Base-by-base conservation (phyloP, 148 eudicot genomes). In the Beta vulgaris region DNA sequence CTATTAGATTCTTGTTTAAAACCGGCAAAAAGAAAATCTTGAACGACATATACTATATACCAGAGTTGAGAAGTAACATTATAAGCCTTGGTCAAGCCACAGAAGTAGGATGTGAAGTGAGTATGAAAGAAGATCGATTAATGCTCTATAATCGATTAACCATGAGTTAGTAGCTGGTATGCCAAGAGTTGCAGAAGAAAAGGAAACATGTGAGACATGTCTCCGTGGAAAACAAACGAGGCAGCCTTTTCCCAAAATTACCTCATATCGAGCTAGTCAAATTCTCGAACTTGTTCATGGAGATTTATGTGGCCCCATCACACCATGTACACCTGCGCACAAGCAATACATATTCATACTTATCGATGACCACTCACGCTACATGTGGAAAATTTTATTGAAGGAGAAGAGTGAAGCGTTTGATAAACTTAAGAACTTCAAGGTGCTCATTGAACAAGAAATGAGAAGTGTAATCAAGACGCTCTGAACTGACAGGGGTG, bases 361-460 rank as follows among this genome's bases (percentile, higher is more conserved):
- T 48, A 13, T 48, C 2, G 53, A 48, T 48, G 53, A 48, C 16
- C 18, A 48, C 16, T 48, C 53, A 48, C 16, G 53, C 2, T 48
- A 48, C 16, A 48, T 48, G 53, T 64, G 68, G 68, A 64, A 43
- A 1, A 36, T 64, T 12, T 14, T 64, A 2, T 21, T 64, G 6
- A 64, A 64, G 44, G 44, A 64, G 68, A 64, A 64, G 23, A 64
- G 68, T 18, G 44, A 64, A 36, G 68, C 44, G 0, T 13, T 35
- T 36, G 68, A 64, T 12, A 64, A 64, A 23, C 35, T 64, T 23
- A 64, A 15, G n/a, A 36, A 9, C 1, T 64, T 64, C 68, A 64
- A 64, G 43, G 1, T 16, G 4, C 2, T 11, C 2, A 25, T 21
- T 14, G 42, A 64, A 18, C 44, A 36, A 15, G 68, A 64, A 64